Evolutionary conservation across 1,284 basidiomycete genomes (phyloP).

Genomic region (Omphalotus olearius): DNA sequence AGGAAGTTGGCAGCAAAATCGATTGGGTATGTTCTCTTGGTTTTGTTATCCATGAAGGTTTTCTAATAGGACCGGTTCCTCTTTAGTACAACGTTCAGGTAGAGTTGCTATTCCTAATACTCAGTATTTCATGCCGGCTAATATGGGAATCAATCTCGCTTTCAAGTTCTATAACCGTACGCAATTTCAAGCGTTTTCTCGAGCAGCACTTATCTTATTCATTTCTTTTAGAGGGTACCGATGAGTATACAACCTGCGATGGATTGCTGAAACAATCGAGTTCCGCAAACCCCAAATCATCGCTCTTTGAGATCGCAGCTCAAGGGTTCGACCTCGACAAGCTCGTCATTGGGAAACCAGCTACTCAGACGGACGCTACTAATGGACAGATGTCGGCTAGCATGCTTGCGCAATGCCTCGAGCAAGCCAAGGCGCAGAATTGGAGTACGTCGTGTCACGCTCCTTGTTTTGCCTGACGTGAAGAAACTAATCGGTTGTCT

Average conservation of each 20-base stretch:
- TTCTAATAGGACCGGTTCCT: neutral
- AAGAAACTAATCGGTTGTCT: neutral
- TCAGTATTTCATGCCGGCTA: too few species aligned
- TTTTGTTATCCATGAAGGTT: neutral
- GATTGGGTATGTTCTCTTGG: constrained; percentile 31
- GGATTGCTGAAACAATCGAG: constrained; percentile 50
- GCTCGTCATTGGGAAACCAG: constrained; percentile 61
- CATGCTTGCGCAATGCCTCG: constrained; percentile 51
- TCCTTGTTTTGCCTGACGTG: neutral
- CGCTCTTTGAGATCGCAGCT: constrained; percentile 60
- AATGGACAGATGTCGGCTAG: constrained; percentile 54
- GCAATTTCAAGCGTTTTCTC: constrained; percentile 16
- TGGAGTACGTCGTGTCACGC: constrained; percentile 3
- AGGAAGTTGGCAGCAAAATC: constrained; percentile 50
- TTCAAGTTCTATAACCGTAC: constrained; percentile 62
- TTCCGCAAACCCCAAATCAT: constrained; percentile 42
- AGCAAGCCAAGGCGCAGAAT: constrained; percentile 40
- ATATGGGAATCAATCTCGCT: neutral
- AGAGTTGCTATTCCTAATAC: neutral
- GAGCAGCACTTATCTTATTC: neutral
- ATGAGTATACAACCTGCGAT: constrained; percentile 54
- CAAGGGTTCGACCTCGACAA: constrained; percentile 45
- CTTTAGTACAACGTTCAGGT: constrained; percentile 2
- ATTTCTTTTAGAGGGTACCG: constrained; percentile 43
- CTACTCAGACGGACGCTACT: constrained; percentile 42